These are phyloP conservation scores for Sugiyamaella lignohabitans DNA, from an alignment of 805 yeast genomes.

Conservation along the genomic window DNA sequence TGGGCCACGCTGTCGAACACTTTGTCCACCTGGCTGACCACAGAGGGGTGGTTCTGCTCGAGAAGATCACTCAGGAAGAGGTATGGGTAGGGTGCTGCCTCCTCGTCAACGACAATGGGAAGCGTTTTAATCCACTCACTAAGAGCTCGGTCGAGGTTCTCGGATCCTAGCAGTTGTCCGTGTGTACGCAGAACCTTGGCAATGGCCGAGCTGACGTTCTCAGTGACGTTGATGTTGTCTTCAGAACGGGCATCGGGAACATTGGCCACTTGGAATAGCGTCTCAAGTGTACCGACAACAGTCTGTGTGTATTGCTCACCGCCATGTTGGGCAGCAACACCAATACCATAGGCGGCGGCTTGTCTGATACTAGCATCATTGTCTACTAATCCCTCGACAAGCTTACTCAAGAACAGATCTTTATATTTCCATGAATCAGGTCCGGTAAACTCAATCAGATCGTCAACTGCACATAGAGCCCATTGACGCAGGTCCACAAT, in stretches of 20 bases:
- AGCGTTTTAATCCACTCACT: constrained; percentile 74
- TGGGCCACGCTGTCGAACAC: constrained; percentile 65
- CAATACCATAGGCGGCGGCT: constrained; percentile 77
- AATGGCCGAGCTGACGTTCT: constrained; percentile 73
- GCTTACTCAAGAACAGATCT: constrained; percentile 54
- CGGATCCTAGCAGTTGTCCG: constrained; percentile 45
- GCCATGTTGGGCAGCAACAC: constrained; percentile 80
- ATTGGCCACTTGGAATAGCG: constrained; percentile 63
- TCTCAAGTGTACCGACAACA: constrained; percentile 63
- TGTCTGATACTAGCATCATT: constrained; percentile 62
- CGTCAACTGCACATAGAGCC: constrained; percentile 75
- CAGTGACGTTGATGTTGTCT: constrained; percentile 81
- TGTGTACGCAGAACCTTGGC: constrained; percentile 72
- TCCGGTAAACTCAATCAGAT: constrained; percentile 75
- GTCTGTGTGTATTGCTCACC: constrained; percentile 56
- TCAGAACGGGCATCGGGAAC: constrained; percentile 81
- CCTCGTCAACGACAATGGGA: constrained; percentile 78
- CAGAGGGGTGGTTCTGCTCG: constrained; percentile 55
- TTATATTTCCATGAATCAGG: constrained; percentile 56
- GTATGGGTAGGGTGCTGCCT: constrained; percentile 82
- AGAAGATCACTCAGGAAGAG: constrained; percentile 67
- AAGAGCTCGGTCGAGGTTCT: constrained; percentile 52
- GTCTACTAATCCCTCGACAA: constrained; percentile 53
- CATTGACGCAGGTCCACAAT: constrained; percentile 65
- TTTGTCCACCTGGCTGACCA: constrained; percentile 48